phyloP scores from a whole-genome alignment of 768 basidiomycete species.

The Mycena haematopus region DNA sequence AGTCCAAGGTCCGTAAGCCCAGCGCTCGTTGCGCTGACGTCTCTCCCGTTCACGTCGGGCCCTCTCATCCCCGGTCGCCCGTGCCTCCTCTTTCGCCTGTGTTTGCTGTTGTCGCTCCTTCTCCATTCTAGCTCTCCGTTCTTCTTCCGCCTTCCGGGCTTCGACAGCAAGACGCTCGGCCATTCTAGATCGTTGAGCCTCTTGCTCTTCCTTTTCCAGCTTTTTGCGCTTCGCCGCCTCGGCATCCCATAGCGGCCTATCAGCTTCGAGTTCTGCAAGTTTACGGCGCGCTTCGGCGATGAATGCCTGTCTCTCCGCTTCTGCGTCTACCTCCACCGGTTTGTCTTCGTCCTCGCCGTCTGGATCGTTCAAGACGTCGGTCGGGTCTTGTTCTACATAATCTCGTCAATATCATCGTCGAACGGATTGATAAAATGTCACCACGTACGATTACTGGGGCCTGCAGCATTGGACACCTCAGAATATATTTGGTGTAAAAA shows the following conservation, averaged over 20 bases:
- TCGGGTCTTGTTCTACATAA: constrained; percentile 16
- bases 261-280: constrained; percentile 69
- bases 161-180: constrained; percentile 43
- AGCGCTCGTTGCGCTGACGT: constrained; percentile 58
- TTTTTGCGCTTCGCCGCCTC: constrained; percentile 52
- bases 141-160: constrained; percentile 36
- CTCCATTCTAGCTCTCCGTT: constrained; percentile 33
- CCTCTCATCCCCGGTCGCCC: constrained; percentile 41
- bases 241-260: constrained; percentile 67
- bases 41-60: constrained; percentile 47
- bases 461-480: constrained; percentile 38
- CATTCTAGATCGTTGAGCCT: constrained; percentile 43
- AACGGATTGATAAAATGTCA: not conserved
- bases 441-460: constrained; percentile 19
- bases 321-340: constrained; percentile 39
- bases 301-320: constrained; percentile 45
- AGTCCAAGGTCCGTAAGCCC: constrained; percentile 70
- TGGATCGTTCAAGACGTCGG: constrained; percentile 24
- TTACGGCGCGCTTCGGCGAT: constrained; percentile 73
- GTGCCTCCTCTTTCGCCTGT: constrained; percentile 36
- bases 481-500: constrained; percentile 50
- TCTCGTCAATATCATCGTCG: not conserved
- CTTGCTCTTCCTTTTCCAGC: constrained; percentile 51
- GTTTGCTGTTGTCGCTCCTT: constrained; percentile 32
- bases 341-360: constrained; percentile 27